phyloP scores from a whole-genome alignment of 331 rosid species.

The Stylosanthes scabra region DNA sequence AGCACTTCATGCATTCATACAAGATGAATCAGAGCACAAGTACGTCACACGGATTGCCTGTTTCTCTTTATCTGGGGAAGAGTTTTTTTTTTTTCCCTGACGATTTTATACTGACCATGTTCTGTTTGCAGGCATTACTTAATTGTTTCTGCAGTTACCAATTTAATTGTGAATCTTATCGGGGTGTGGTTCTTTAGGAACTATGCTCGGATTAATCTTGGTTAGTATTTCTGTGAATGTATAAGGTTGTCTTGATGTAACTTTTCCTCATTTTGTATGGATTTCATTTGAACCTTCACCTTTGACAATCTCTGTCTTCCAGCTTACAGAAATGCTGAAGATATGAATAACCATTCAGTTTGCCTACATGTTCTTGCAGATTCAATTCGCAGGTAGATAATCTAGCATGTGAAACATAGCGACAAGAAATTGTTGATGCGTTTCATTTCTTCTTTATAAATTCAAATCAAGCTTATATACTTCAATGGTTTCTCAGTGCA shows the following conservation, averaged over 20 bases:
- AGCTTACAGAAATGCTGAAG: constrained; percentile 99
- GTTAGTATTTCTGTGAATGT: constrained; percentile 53
- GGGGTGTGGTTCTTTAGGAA: constrained; percentile 99
- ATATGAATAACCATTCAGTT: constrained; percentile 95
- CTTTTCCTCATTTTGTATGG: constrained; percentile 13
- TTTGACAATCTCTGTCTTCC: constrained; percentile 32
- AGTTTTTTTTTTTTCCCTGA: neutral
- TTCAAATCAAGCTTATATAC: constrained; percentile 50
- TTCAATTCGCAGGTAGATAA: constrained; percentile 94
- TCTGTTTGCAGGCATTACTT: constrained; percentile 86
- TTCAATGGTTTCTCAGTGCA: constrained; percentile 82
- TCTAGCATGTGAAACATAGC: constrained; percentile 18
- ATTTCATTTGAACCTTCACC: constrained; percentile 3
- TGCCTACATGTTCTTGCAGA: constrained; percentile 94
- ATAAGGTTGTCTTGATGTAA: constrained; percentile 30
- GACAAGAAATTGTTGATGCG: constrained; percentile 21
- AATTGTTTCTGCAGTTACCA: constrained; percentile 93
- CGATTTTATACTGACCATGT: constrained; percentile 35
- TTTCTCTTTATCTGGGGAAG: constrained; percentile 19
- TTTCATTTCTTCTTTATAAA: constrained; percentile 26
- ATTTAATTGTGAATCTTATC: constrained; percentile 92
- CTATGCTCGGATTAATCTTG: constrained; percentile 91
- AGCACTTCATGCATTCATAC: constrained; percentile 96
- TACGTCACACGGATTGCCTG: constrained; percentile 51
- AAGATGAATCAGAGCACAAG: constrained; percentile 99